phyloP scores from a whole-genome alignment of 768 basidiomycete genomes.

The Gautieria morchelliformis region DNA sequence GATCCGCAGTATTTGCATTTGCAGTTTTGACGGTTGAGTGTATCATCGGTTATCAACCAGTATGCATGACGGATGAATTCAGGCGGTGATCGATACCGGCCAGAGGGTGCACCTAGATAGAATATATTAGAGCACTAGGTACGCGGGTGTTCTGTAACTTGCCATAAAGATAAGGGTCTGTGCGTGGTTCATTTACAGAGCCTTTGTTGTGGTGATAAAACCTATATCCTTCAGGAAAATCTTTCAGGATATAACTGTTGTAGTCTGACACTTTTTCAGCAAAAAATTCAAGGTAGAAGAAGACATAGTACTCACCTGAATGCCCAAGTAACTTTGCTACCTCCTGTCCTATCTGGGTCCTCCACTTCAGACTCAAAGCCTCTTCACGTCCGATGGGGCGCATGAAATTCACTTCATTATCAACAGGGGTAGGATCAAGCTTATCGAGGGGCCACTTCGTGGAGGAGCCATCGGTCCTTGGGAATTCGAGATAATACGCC shows the following conservation, averaged over 20 bases:
- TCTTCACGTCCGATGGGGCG: constrained; percentile 43
- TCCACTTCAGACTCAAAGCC: constrained; percentile 49
- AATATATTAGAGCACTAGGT: background rate
- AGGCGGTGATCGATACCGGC: constrained; percentile 68
- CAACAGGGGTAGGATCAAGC: constrained; percentile 29
- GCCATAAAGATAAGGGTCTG: constrained; percentile 78
- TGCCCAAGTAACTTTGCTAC: constrained; percentile 33
- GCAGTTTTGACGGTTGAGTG: constrained; percentile 41
- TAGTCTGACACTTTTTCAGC: constrained; percentile 29
- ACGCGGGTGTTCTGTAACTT: constrained; percentile 9
- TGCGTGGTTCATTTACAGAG: constrained; percentile 38
- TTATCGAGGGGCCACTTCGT: constrained; percentile 44
- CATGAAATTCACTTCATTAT: constrained; percentile 72
- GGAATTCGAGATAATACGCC: constrained; percentile 47
- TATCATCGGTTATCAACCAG: constrained; percentile 59
- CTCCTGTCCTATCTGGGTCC: constrained; percentile 30
- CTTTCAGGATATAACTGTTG: constrained; percentile 46
- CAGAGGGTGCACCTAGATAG: constrained; percentile 31
- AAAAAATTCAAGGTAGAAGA: background rate
- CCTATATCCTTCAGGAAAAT: constrained; percentile 59
- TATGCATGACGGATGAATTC: constrained; percentile 80
- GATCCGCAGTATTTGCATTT: constrained; percentile 62
- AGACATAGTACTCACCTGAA: constrained; percentile 2
- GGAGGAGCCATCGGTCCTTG: constrained; percentile 48
- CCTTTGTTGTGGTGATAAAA: constrained; percentile 75